Conservation (phyloP, 73 alveolate genomes). For the Blepharisma stoltei region DNA sequence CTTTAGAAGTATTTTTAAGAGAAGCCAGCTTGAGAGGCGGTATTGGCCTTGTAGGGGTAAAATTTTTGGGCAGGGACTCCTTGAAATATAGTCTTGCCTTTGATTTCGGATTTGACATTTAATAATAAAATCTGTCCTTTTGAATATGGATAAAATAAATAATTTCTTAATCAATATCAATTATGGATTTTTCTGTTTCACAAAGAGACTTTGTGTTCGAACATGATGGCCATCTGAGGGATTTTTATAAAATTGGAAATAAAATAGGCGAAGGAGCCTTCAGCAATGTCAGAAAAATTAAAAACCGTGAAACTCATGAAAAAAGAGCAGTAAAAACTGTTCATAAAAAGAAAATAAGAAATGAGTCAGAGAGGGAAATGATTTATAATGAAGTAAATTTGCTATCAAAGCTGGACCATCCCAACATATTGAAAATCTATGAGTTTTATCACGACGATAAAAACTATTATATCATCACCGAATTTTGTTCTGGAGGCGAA, state of each 20-base stretch:
- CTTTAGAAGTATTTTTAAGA: too few relatives aligned
- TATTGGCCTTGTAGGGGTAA: too few relatives aligned
- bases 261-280: slow-evolving; percentile 53
- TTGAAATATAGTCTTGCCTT: too few relatives aligned
- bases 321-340: slow-evolving; percentile 44
- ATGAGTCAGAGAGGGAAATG: slow-evolving; percentile 15
- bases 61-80: too few relatives aligned
- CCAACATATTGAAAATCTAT: slow-evolving; percentile 48
- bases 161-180: too few relatives aligned
- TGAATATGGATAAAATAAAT: too few relatives aligned
- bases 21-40: too few relatives aligned
- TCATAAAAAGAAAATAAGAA: neutral
- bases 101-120: too few relatives aligned
- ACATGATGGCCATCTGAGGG: neutral
- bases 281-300: slow-evolving; percentile 46
- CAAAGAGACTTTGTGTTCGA: neutral
- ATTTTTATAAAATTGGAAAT: neutral
- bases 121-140: too few relatives aligned
- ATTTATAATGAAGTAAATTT: slow-evolving; percentile 49
- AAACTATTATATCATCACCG: slow-evolving; percentile 45
- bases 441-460: slow-evolving; percentile 48
- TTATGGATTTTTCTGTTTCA: neutral
- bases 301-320: slow-evolving; percentile 45
- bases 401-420: slow-evolving; percentile 44
- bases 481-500: slow-evolving; percentile 78